These are phyloP conservation scores for Xenoacremonium recifei DNA, from an alignment of 2,329 filamentous ascomycete genomes.

Conservation along the genomic window DNA sequence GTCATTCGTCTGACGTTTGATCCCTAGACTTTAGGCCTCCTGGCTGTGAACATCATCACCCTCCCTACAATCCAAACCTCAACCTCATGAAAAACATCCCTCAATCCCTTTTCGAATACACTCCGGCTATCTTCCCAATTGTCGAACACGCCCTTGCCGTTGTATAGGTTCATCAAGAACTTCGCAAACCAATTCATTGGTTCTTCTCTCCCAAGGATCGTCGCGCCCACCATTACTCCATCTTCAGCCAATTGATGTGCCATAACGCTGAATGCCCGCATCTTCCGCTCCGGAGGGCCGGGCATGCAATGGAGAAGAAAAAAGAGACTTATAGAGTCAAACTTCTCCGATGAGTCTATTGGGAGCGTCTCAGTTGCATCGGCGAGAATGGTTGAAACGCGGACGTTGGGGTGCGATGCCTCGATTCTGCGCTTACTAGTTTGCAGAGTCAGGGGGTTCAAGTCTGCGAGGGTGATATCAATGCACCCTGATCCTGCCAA, in stretches of 20 bases:
- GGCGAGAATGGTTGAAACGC: slow-evolving; percentile 31
- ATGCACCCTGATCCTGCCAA: slow-evolving; percentile 17
- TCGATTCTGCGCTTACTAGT: slow-evolving; percentile 25
- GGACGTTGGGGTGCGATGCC: slow-evolving; percentile 10
- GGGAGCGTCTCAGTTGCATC: slow-evolving; percentile 35
- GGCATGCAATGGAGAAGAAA: slow-evolving; percentile 27
- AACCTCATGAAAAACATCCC: slow-evolving; percentile 36
- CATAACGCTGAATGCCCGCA: slow-evolving; percentile 11
- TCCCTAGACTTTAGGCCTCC: slow-evolving; percentile 23
- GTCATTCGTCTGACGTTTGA: no score
- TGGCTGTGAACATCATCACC: slow-evolving; percentile 37
- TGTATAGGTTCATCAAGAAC: slow-evolving; percentile 30
- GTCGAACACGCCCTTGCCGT: slow-evolving; percentile 34
- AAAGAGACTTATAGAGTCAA: slow-evolving; percentile 36
- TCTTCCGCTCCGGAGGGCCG: slow-evolving; percentile 17
- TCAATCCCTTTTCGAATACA: slow-evolving; percentile 32
- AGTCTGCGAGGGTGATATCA: slow-evolving; percentile 35
- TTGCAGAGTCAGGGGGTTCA: slow-evolving; percentile 32
- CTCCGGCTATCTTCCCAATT: slow-evolving; percentile 37
- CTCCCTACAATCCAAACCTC: slow-evolving; percentile 38
- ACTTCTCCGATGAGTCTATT: slow-evolving; percentile 19
- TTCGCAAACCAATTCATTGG: slow-evolving; percentile 14
- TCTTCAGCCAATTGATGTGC: slow-evolving; percentile 13
- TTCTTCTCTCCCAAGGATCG: slow-evolving; percentile 17
- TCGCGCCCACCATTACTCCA: slow-evolving; percentile 24